Evolutionary conservation across 2,329 filamentous ascomycete genomes (phyloP).

Genomic region (Periconia macrospinosa): DNA sequence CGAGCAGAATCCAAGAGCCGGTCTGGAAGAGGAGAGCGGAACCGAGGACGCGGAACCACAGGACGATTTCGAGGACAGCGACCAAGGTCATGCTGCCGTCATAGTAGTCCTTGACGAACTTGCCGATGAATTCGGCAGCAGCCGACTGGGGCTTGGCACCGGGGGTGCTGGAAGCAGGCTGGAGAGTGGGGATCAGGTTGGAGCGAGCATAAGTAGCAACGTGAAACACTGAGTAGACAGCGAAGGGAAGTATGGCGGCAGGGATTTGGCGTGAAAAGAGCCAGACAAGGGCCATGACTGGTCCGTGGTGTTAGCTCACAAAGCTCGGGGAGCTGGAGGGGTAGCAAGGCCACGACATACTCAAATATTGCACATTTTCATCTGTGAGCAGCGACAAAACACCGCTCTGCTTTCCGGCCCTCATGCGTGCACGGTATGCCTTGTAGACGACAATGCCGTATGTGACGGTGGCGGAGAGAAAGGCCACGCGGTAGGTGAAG

Average conservation of each 20-base stretch:
- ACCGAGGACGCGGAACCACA: slow-evolving; percentile 81
- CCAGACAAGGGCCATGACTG: slow-evolving; percentile 94
- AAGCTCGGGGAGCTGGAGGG: slow-evolving; percentile 17
- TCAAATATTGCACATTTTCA: slow-evolving; percentile 96
- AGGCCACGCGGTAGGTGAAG: slow-evolving; percentile 87
- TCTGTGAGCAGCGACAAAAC: slow-evolving; percentile 72
- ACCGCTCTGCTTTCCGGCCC: slow-evolving; percentile 69
- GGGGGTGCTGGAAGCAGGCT: slow-evolving; percentile 60
- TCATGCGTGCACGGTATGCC: slow-evolving; percentile 83
- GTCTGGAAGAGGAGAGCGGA: slow-evolving; percentile 85
- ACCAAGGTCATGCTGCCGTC: slow-evolving; percentile 95
- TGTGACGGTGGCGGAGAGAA: slow-evolving; percentile 84
- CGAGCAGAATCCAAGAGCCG: slow-evolving; percentile 85
- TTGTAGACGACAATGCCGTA: slow-evolving; percentile 99
- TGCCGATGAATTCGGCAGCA: slow-evolving; percentile 79
- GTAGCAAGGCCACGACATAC: slow-evolving; percentile 58
- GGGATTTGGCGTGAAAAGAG: slow-evolving; percentile 87
- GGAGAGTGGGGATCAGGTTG: slow-evolving; percentile 85
- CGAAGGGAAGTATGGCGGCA: slow-evolving; percentile 88
- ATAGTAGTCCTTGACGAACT: slow-evolving; percentile 98
- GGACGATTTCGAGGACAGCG: slow-evolving; percentile 79
- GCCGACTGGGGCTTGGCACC: slow-evolving; percentile 63
- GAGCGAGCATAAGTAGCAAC: slow-evolving; percentile 94
- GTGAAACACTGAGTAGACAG: slow-evolving; percentile 97
- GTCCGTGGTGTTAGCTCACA: slow-evolving; percentile 16